Evolutionary conservation across 306 rosid species (phyloP).

Genomic region (Vachellia pachyceras): DNA sequence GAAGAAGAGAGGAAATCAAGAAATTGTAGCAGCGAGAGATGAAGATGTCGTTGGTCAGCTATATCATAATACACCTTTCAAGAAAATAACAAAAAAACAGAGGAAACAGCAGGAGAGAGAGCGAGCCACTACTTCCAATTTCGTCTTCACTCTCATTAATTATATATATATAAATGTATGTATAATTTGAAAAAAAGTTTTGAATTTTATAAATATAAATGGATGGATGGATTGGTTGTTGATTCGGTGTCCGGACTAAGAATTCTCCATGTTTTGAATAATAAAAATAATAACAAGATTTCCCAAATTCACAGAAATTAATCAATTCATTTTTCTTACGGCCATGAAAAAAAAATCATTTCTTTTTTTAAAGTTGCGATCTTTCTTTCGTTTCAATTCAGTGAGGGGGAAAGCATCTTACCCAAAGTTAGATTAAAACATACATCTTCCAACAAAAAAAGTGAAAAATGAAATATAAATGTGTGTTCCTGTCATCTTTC

Average conservation of each 20-base stretch:
- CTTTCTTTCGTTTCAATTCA: background rate
- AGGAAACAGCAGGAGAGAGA: constrained; percentile 23
- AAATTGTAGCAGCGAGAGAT: background rate
- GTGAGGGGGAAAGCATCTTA: background rate
- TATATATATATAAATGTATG: background rate
- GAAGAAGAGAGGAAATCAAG: constrained; percentile 23
- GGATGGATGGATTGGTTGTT: background rate
- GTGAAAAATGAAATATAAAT: background rate
- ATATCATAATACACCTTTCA: constrained; percentile 22
- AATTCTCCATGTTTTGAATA: background rate
- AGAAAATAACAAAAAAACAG: background rate
- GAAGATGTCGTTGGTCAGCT: constrained; percentile 51
- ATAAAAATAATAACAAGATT: background rate
- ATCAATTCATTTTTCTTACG: background rate
- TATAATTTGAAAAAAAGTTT: background rate
- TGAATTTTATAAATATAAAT: background rate
- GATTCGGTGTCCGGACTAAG: background rate
- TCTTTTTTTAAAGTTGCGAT: background rate
- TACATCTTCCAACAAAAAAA: too few species aligned
- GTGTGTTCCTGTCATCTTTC: background rate
- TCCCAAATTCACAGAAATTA: background rate
- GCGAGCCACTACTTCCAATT: background rate
- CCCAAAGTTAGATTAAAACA: background rate
- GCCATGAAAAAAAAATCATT: background rate
- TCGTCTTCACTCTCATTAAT: background rate